phyloP scores from a whole-genome alignment of 2,329 filamentous ascomycete genomes.

The Nothomitra cinnamomea region DNA sequence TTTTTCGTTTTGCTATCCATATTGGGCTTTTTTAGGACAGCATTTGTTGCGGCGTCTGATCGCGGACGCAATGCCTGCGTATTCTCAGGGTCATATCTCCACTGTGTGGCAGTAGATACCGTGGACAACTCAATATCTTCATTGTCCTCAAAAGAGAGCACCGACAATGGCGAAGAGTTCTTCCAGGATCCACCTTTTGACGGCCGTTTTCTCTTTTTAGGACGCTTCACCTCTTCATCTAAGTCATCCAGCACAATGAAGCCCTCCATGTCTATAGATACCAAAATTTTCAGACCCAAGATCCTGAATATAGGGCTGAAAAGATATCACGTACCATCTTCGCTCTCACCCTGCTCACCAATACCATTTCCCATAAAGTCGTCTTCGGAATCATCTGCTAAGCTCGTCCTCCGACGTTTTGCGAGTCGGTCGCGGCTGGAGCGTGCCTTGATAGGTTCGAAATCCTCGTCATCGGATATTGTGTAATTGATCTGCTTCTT shows the following conservation, averaged over 20 bases:
- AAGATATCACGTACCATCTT: conserved; percentile 38
- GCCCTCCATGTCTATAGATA: conserved; percentile 54
- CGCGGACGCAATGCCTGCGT: conserved; percentile 32
- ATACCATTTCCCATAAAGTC: conserved; percentile 43
- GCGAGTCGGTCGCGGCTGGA: conserved; percentile 26
- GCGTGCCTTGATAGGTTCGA: conserved; percentile 35
- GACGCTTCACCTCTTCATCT: conserved; percentile 43
- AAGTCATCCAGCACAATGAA: conserved; percentile 82
- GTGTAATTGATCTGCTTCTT: conserved; percentile 62
- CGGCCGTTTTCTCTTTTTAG: conserved; percentile 52
- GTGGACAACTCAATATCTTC: conserved; percentile 33
- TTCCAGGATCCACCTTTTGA: conserved; percentile 41
- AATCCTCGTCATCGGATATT: conserved; percentile 57
- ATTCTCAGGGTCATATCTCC: conserved; percentile 54
- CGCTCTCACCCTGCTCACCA: conserved; percentile 32
- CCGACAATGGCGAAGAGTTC: conserved; percentile 31
- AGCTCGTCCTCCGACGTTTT: conserved; percentile 44
- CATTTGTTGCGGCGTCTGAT: conserved; percentile 16
- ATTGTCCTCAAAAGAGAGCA: conserved; percentile 21
- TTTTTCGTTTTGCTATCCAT: conserved; percentile 23
- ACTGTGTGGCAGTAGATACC: conserved; percentile 63
- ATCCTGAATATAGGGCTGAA: too few species aligned
- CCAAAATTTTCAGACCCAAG: too few species aligned
- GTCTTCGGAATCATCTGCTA: conserved; percentile 51
- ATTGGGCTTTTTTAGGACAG: conserved; percentile 20